phyloP scores from a whole-genome alignment of 768 basidiomycete genomes.

The Collybia nuda region DNA sequence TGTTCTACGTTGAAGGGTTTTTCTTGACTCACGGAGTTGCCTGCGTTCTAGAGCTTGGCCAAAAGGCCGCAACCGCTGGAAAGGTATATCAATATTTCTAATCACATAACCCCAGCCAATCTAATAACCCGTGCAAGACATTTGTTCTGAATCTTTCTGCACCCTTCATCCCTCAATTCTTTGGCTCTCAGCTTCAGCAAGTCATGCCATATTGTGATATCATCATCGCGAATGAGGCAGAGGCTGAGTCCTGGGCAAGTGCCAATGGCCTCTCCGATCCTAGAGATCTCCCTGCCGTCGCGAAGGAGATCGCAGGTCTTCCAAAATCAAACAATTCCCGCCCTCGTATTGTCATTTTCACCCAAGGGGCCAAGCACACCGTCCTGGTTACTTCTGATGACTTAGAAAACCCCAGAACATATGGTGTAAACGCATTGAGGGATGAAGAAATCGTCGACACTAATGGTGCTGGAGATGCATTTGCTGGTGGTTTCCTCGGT shows the following conservation, averaged over 20 bases:
- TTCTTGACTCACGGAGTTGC: slow-evolving; percentile 93
- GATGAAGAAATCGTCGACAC: slow-evolving; percentile 86
- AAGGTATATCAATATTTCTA: slow-evolving; percentile 52
- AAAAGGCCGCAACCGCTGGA: slow-evolving; percentile 69
- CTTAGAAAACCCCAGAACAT: slow-evolving; percentile 54
- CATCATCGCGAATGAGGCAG: slow-evolving; percentile 94
- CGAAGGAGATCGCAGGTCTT: slow-evolving; percentile 69
- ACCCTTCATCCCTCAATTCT: slow-evolving; percentile 96
- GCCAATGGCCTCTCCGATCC: slow-evolving; percentile 68
- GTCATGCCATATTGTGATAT: slow-evolving; percentile 85
- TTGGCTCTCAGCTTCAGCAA: slow-evolving; percentile 76
- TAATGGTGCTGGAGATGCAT: slow-evolving; percentile 97
- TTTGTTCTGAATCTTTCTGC: slow-evolving; percentile 95
- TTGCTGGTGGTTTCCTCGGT: slow-evolving; percentile 94
- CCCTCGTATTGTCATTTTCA: slow-evolving; percentile 85
- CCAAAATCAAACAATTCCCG: slow-evolving; percentile 76
- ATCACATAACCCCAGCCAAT: neutral
- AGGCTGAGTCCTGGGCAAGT: slow-evolving; percentile 84
- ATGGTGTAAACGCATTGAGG: slow-evolving; percentile 55
- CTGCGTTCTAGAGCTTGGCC: slow-evolving; percentile 69
- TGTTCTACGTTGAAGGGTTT: slow-evolving; percentile 95
- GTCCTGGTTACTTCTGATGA: slow-evolving; percentile 65
- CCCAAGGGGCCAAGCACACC: slow-evolving; percentile 83
- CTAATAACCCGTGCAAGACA: slow-evolving; percentile 45
- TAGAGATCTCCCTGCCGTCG: slow-evolving; percentile 67